These are phyloP conservation scores for Alternaria conjuncta DNA, from an alignment of 2,329 filamentous ascomycete genomes.

Conservation along the genomic window DNA sequence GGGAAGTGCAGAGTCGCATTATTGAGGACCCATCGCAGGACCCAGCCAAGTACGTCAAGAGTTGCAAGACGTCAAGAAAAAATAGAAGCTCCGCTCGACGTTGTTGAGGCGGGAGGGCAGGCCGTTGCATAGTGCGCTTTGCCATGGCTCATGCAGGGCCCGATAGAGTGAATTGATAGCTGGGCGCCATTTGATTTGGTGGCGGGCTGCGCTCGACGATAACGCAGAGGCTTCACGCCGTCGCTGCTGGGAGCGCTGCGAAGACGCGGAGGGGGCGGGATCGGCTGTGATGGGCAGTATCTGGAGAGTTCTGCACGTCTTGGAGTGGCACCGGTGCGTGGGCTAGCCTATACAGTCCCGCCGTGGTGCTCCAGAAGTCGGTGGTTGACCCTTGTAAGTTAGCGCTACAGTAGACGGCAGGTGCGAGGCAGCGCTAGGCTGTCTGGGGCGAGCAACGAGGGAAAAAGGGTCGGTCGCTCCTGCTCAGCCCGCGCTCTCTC, in stretches of 20 bases:
- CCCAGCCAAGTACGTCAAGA: neutral
- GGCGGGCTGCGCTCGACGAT: slow-evolving; percentile 10
- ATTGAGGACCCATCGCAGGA: neutral
- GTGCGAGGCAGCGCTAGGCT: slow-evolving; percentile 16
- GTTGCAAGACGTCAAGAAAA: slow-evolving; percentile 5
- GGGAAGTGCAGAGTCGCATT: neutral
- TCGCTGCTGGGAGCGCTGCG: neutral
- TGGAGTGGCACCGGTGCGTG: neutral
- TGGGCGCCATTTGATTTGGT: slow-evolving; percentile 24
- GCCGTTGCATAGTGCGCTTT: slow-evolving; percentile 18
- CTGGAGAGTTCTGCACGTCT: slow-evolving; percentile 3
- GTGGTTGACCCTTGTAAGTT: slow-evolving; percentile 12
- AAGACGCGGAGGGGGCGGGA: neutral
- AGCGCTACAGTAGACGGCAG: slow-evolving; percentile 11
- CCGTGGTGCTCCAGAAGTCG: slow-evolving; percentile 10
- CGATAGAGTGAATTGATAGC: slow-evolving; percentile 22
- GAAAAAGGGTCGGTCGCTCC: slow-evolving; percentile 23
- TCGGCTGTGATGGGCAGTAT: neutral
- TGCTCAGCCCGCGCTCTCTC: slow-evolving; percentile 20
- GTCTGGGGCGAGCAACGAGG: slow-evolving; percentile 15
- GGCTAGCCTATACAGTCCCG: slow-evolving; percentile 16
- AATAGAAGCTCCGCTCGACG: slow-evolving; percentile 2
- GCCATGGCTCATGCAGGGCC: slow-evolving; percentile 27
- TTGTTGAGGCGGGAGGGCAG: slow-evolving; percentile 10
- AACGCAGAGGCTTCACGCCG: neutral